Percentiles rank a stretch among this genome's conserved stretches.
Evolutionary conservation across 1,284 basidiomycete genomes (phyloP).

Genomic region (Malassezia japonica): DNA sequence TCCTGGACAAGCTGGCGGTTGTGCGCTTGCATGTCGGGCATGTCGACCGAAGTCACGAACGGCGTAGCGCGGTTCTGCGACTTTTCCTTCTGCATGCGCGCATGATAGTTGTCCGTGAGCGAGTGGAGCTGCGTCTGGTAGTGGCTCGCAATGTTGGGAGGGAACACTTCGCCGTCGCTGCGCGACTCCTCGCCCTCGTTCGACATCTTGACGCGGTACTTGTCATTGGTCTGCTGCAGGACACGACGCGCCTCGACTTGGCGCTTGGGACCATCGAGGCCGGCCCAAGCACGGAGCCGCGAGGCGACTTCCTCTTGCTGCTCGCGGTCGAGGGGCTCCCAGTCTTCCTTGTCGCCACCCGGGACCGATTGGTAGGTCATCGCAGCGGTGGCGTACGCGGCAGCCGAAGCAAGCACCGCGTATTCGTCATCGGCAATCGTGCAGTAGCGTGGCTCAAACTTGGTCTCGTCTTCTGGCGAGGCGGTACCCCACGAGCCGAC

Average conservation of each 20-base stretch:
- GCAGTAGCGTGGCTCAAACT: neutral
- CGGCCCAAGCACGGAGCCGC: conserved; percentile 37
- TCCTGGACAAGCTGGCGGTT: neutral
- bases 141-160: conserved; percentile 42
- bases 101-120: conserved; percentile 37
- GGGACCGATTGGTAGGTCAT: neutral
- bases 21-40: neutral
- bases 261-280: conserved; percentile 35
- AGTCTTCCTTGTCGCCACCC: neutral
- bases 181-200: neutral
- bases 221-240: conserved; percentile 26
- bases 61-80: no score
- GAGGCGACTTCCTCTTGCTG: conserved; percentile 28
- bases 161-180: conserved; percentile 25
- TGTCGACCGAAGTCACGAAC: no score
- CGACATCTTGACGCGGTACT: neutral
- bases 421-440: neutral
- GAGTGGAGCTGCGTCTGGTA: conserved; percentile 37
- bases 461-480: neutral
- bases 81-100: conserved; percentile 9
- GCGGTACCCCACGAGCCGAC: neutral
- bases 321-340: conserved; percentile 21
- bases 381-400: neutral
- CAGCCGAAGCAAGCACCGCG: neutral
- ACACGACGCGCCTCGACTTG: conserved; percentile 29